Evolutionary conservation across 129 eudicot species (phyloP).

Genomic region (Saussurea involucrata): DNA sequence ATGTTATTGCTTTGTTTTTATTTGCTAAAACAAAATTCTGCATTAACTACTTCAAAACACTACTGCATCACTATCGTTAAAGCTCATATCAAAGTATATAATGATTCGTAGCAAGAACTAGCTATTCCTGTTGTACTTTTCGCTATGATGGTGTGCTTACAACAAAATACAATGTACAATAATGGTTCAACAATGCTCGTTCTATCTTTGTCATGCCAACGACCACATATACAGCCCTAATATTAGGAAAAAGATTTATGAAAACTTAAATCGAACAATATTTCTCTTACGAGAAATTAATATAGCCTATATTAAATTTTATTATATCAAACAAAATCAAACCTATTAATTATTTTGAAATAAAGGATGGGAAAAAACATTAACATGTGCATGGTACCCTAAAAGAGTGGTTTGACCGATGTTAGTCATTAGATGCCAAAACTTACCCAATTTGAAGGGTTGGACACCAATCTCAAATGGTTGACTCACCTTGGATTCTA

Average conservation of each 20-base stretch:
- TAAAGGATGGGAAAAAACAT: constrained; percentile 7
- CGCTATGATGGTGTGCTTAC: neutral
- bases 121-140: neutral
- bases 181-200: neutral
- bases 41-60: too few relatives aligned
- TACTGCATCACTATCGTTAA: neutral
- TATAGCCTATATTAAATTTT: neutral
- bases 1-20: too few relatives aligned
- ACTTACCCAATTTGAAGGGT: constrained; percentile 33
- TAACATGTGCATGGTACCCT: constrained; percentile 17
- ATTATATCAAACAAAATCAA: neutral
- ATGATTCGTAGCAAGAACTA: neutral
- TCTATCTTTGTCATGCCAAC: neutral
- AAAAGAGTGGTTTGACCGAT: constrained; percentile 15
- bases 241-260: too few relatives aligned
- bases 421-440: constrained; percentile 24
- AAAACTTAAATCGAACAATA: too few relatives aligned
- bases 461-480: constrained; percentile 32
- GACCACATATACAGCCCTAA: neutral
- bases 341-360: neutral
- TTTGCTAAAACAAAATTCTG: too few relatives aligned
- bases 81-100: neutral
- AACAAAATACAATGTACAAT: neutral
- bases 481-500: constrained; percentile 34
- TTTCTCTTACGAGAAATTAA: too few relatives aligned